A percentile compares a stretch with the other conserved stretches of the same genome.
Evolutionary conservation across 225 moss, liverwort and hornwort species (phyloP).

Genomic region (Sphagnum tenellum): DNA sequence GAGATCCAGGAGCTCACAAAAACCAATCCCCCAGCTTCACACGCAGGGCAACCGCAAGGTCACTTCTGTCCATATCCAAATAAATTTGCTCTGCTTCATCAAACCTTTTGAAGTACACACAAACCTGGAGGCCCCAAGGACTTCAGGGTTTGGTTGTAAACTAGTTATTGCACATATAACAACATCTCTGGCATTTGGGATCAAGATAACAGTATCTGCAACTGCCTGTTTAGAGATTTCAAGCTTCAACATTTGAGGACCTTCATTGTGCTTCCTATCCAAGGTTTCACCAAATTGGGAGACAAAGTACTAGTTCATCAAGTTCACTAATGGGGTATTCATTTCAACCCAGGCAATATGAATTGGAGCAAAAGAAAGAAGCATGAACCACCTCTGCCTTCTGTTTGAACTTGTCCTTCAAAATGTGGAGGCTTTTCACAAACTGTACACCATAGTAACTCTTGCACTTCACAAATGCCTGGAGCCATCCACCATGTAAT

Average conservation of each 20-base stretch:
- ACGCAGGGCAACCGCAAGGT: conserved; percentile 75
- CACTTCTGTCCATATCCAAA: conserved; percentile 70
- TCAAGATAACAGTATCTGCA: no score
- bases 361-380: background rate
- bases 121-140: conserved; percentile 34
- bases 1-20: conserved; percentile 25
- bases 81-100: conserved; percentile 76
- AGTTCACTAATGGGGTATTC: no score
- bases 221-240: no score
- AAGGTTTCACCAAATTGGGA: no score
- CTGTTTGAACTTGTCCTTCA: conserved; percentile 56
- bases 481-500: background rate
- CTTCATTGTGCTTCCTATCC: no score
- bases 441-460: conserved; percentile 77
- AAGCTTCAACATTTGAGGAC: no score
- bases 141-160: no score
- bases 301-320: no score
- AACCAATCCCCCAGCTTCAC: conserved; percentile 93
- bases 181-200: no score
- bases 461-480: conserved; percentile 91
- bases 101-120: conserved; percentile 73
- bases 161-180: no score
- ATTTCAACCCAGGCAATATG: no score
- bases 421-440: conserved; percentile 59
- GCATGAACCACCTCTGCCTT: conserved; percentile 58